Conservation (phyloP, 1,139 yeast species). For the Yamadazyma spencermartinsiae region DNA sequence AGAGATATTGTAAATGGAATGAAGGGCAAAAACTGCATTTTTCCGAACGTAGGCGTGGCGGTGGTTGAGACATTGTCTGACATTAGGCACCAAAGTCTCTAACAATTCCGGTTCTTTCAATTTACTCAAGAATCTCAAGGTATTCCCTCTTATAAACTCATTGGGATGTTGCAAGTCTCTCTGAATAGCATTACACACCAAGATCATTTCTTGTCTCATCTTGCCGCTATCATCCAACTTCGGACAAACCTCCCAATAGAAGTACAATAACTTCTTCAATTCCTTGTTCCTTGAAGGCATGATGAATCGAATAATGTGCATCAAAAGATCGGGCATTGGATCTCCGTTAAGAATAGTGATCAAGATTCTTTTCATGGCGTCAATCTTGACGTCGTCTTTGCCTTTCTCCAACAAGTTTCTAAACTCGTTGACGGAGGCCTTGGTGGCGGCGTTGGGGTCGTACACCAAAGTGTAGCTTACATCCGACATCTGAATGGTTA, state of each 20-base stretch:
- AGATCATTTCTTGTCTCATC: constrained; percentile 96
- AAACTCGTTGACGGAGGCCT: constrained; percentile 75
- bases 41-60: constrained; percentile 98
- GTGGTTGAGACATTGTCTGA: constrained; percentile 87
- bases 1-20: constrained; percentile 78
- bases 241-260: constrained; percentile 98
- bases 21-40: constrained; percentile 91
- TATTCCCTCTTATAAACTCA: constrained; percentile 94
- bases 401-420: constrained; percentile 84
- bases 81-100: constrained; percentile 94
- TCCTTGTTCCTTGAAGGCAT: constrained; percentile 95
- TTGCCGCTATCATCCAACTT: constrained; percentile 86
- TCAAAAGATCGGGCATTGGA: constrained; percentile 88
- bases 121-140: constrained; percentile 87
- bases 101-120: constrained; percentile 89
- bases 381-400: constrained; percentile 81
- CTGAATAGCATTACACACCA: constrained; percentile 96
- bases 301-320: constrained; percentile 95
- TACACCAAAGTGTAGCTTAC: constrained; percentile 70
- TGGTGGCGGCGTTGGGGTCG: constrained; percentile 72
- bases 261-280: constrained; percentile 87
- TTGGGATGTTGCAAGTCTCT: constrained; percentile 98
- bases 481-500: constrained; percentile 37
- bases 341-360: constrained; percentile 91
- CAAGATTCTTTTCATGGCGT: constrained; percentile 85